phyloP scores from a whole-genome alignment of 2,329 filamentous ascomycete species.

The Mollisia scopiformis region DNA sequence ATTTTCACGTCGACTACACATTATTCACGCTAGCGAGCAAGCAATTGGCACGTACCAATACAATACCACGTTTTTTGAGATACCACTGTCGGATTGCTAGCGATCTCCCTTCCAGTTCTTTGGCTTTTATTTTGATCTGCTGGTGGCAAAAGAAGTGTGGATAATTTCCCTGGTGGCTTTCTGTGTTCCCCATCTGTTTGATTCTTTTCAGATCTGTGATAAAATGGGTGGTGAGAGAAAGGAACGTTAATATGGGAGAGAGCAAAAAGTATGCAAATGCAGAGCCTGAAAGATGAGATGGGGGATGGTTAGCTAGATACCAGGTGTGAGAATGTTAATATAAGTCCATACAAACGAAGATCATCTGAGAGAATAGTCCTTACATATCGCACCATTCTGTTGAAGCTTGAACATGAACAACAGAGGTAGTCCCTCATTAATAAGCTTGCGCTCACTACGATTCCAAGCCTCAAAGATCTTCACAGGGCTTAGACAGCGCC shows the following conservation, averaged over 20 bases:
- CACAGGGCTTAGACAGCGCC: background rate
- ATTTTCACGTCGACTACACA: background rate
- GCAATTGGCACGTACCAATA: background rate
- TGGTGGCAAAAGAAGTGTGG: background rate
- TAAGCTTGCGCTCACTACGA: background rate
- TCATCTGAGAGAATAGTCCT: background rate
- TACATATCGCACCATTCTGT: no score
- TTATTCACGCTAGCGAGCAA: conserved; percentile 1
- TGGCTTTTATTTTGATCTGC: conserved; percentile 1
- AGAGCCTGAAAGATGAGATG: background rate
- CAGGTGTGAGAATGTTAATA: background rate
- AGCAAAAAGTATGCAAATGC: background rate
- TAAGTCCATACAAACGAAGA: background rate
- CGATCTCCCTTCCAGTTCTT: conserved; percentile 27
- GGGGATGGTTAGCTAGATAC: background rate
- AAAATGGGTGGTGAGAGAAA: background rate
- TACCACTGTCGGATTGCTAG: conserved; percentile 33
- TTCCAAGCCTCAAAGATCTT: background rate
- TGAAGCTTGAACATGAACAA: no score
- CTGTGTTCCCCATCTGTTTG: background rate
- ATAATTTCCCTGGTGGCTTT: background rate
- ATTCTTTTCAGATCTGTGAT: background rate
- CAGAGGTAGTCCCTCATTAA: background rate
- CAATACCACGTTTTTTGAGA: conserved; percentile 22
- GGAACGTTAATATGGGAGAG: background rate